Percentiles rank a stretch among this genome's conserved stretches.
Conservation (phyloP, 1,284 basidiomycete genomes). For the Pterulicium gracile region DNA sequence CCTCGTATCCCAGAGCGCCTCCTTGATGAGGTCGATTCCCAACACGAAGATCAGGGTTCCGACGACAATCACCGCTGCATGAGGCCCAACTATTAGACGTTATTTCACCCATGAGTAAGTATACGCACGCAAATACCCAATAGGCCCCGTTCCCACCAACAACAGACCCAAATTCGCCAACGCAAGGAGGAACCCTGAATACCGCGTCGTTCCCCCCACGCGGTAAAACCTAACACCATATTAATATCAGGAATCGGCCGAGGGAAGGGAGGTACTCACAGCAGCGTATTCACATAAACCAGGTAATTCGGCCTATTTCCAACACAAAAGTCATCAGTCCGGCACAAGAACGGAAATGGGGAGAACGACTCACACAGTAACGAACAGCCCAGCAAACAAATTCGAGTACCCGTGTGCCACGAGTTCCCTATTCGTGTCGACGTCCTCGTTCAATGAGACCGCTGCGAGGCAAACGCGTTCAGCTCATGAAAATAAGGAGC, state of each 20-base stretch:
- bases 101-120: no score
- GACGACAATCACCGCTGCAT: slow-evolving; percentile 76
- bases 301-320: slow-evolving; percentile 67
- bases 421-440: slow-evolving; percentile 90
- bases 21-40: slow-evolving; percentile 90
- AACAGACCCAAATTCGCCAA: slow-evolving; percentile 66
- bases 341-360: no score
- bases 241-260: slow-evolving; percentile 1
- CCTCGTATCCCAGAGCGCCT: slow-evolving; percentile 93
- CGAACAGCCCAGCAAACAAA: slow-evolving; percentile 68
- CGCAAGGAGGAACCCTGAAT: slow-evolving; percentile 84
- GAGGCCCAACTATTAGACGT: not conserved
- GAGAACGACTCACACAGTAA: slow-evolving; percentile 54
- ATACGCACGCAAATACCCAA: slow-evolving; percentile 80
- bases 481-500: slow-evolving; percentile 2
- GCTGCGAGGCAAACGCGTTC: slow-evolving; percentile 30
- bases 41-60: slow-evolving; percentile 92
- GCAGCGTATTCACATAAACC: slow-evolving; percentile 84
- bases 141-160: slow-evolving; percentile 75
- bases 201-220: slow-evolving; percentile 79
- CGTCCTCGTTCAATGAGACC: slow-evolving; percentile 86
- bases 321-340: no score
- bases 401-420: slow-evolving; percentile 93
- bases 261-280: slow-evolving; percentile 34
- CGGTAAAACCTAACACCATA: slow-evolving; percentile 70